Base-by-base conservation (phyloP, 192 early-diverging fungal genomes). In the Coemansia biformis region DNA sequence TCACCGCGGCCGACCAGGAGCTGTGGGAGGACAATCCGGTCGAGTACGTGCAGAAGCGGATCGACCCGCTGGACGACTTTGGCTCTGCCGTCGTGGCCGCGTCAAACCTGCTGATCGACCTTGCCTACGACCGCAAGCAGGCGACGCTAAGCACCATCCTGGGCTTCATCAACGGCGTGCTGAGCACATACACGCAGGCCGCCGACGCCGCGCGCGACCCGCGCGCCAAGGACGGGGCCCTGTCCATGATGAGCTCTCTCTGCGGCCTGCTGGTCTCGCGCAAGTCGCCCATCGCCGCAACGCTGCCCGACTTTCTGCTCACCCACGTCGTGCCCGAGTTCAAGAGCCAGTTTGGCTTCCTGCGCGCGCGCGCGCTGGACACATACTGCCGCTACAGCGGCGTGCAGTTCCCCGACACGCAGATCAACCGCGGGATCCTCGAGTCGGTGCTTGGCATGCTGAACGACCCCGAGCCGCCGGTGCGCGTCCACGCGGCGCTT, bases 21-120 rank as follows among this genome's bases (percentile, higher is more conserved):
- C 79, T 94, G 18, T 99, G 96, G 96, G 75, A 84, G 34, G 88
- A 92, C 29, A 90, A 96, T 59, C 86, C 90, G 3, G 83, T 91
- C 17, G 96, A 99, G 66, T 99, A 85, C 47, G 84, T 99, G 23
- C 81, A 88, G 48, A 82, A 85, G 53, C 82, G 84, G 49, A 75
- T 76, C 47, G 85, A 89, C 52, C 82, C 85, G 32, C 54, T 93
- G 33, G 92, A 95, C 52, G 92, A 94, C 43, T 88, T 90, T 61
- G 77, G 79, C 19, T 90, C 86, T 28, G 84, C 91, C 15, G 63
- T 76, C 15, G 63, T 77, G 0, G 84, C 86, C 8, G 91, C 85
- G 2, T 81, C 79, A 47, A 83, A 78, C 48, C 78, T 99, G 50
- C 79, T 99, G 35, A 77, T 86, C 21, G 79, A 80, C 33, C 63